Percentiles rank a stretch among this genome's conserved stretches.
Conservation (phyloP, 1,139 yeast species). For the Candida sanyaensis region DNA sequence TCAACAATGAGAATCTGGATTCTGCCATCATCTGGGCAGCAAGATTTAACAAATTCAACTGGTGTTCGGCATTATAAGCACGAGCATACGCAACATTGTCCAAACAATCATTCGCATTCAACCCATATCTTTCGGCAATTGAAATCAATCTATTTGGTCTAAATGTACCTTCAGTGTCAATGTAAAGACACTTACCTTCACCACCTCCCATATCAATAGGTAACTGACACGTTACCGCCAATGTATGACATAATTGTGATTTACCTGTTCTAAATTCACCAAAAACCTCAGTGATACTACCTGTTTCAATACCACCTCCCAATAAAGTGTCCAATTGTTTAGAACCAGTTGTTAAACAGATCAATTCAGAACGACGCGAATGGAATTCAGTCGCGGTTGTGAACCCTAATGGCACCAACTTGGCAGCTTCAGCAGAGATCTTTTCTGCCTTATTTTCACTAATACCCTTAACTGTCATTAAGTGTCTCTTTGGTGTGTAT, state of each 20-base stretch:
- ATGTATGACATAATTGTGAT: conserved; percentile 93
- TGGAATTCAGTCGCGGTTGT: conserved; percentile 97
- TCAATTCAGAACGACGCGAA: conserved; percentile 83
- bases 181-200: conserved; percentile 94
- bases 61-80: conserved; percentile 97
- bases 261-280: conserved; percentile 99
- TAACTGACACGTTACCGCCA: conserved; percentile 94
- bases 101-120: conserved; percentile 91
- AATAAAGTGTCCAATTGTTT: conserved; percentile 88
- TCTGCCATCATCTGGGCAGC: conserved; percentile 98
- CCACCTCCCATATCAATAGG: conserved; percentile 99
- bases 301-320: conserved; percentile 98
- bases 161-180: conserved; percentile 97
- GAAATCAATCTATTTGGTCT: conserved; percentile 88
- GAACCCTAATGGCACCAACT: conserved; percentile 92
- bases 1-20: conserved; percentile 75
- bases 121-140: conserved; percentile 88
- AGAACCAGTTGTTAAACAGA: conserved; percentile 93
- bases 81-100: conserved; percentile 97
- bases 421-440: conserved; percentile 77
- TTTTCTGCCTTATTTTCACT: conserved; percentile 96
- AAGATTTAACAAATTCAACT: conserved; percentile 77
- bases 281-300: conserved; percentile 92
- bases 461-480: conserved; percentile 83
- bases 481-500: conserved; percentile 77